Conservation (phyloP, 2,329 filamentous ascomycete genomes). For the Claviceps purpurea region DNA sequence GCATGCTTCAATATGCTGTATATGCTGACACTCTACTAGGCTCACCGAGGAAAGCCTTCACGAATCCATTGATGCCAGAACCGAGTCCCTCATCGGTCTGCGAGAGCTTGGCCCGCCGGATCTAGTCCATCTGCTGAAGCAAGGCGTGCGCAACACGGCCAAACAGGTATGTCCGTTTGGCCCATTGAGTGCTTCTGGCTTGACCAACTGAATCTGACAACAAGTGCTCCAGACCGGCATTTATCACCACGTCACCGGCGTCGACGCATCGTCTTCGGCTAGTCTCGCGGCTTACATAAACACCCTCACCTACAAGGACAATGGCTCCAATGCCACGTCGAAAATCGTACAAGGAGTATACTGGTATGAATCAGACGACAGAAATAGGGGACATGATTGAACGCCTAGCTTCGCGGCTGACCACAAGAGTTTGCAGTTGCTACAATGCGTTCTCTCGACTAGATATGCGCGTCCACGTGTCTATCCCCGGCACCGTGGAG, state of each 20-base stretch:
- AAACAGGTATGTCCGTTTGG: slow-evolving; percentile 34
- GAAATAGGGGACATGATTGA: too few relatives aligned
- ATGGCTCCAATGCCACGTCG: slow-evolving; percentile 53
- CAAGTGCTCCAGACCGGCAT: slow-evolving; percentile 54
- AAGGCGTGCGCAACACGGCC: slow-evolving; percentile 40
- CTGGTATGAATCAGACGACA: slow-evolving; percentile 45
- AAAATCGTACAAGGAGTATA: slow-evolving; percentile 93
- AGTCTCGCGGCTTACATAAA: slow-evolving; percentile 98
- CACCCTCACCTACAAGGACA: slow-evolving; percentile 81
- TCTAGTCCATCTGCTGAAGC: slow-evolving; percentile 85
- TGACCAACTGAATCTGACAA: slow-evolving; percentile 8
- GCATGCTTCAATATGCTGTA: not conserved
- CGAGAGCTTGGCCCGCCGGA: slow-evolving; percentile 93
- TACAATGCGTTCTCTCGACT: slow-evolving; percentile 98
- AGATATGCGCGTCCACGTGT: slow-evolving; percentile 97
- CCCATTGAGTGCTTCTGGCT: not conserved
- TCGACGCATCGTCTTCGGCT: slow-evolving; percentile 93
- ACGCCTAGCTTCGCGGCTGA: not conserved
- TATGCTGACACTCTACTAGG: slow-evolving; percentile 33
- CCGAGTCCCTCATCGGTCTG: slow-evolving; percentile 71
- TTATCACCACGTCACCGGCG: slow-evolving; percentile 94
- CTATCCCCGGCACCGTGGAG: slow-evolving; percentile 90
- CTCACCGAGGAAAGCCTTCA: slow-evolving; percentile 88
- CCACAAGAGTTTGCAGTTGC: slow-evolving; percentile 39
- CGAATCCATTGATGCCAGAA: slow-evolving; percentile 83